Evolutionary conservation across 345 rosid genomes (phyloP).

Genomic region (Gossypium sturtianum): DNA sequence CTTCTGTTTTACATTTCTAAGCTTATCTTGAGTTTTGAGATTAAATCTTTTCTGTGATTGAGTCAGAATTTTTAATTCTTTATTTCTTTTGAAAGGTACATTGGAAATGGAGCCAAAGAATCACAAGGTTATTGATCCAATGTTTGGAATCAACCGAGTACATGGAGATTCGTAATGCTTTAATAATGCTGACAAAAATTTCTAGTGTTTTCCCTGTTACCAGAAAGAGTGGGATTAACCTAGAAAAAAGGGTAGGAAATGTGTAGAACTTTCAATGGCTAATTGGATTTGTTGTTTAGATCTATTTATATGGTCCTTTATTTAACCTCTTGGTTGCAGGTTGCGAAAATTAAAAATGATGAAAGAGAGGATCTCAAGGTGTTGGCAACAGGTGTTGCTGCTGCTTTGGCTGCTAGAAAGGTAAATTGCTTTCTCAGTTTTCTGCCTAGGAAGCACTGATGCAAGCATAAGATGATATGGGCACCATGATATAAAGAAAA

Average conservation of each 20-base stretch:
- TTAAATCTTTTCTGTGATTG: not conserved
- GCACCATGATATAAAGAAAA: not conserved
- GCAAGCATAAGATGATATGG: not conserved
- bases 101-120: conserved; percentile 98
- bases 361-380: conserved; percentile 99
- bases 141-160: conserved; percentile 95
- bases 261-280: conserved; percentile 11
- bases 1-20: not conserved
- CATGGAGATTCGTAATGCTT: conserved; percentile 97
- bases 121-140: conserved; percentile 80
- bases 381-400: conserved; percentile 97
- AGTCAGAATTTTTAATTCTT: not conserved
- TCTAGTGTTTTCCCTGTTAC: conserved; percentile 96
- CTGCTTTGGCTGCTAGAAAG: conserved; percentile 97
- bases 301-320: conserved; percentile 6
- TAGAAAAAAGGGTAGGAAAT: conserved; percentile 69
- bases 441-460: not conserved
- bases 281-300: conserved; percentile 14
- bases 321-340: conserved; percentile 37
- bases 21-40: not conserved
- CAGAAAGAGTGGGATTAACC: conserved; percentile 32
- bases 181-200: conserved; percentile 88
- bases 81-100: conserved; percentile 54
- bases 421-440: conserved; percentile 30
- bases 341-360: conserved; percentile 82